Evolutionary conservation across 106 monocot species (phyloP).

Genomic region (Gastrodia elata): DNA sequence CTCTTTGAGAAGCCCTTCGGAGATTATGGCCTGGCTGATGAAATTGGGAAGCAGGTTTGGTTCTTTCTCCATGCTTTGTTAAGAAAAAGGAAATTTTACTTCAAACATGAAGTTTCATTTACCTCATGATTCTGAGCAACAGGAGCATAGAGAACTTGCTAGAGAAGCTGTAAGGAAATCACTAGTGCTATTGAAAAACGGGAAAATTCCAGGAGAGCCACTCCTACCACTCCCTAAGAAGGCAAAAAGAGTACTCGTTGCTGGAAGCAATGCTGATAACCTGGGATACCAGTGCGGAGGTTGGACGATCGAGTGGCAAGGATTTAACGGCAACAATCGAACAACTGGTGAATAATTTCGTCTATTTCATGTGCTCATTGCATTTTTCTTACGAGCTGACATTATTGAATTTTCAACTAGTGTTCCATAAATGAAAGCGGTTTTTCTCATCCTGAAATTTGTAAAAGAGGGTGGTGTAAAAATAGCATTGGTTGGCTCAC

Average conservation of each 20-base stretch:
- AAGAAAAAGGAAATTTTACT: background rate
- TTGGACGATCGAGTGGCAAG: slow-evolving; percentile 57
- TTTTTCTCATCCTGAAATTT: too few relatives aligned
- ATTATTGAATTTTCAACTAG: background rate
- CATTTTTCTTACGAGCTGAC: background rate
- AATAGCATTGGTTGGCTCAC: too few relatives aligned
- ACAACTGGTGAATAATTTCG: slow-evolving; percentile 17
- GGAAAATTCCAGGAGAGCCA: slow-evolving; percentile 18
- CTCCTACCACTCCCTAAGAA: slow-evolving; percentile 51
- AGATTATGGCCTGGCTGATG: slow-evolving; percentile 14
- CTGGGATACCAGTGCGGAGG: slow-evolving; percentile 58
- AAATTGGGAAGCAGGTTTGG: slow-evolving; percentile 24
- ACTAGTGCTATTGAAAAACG: slow-evolving; percentile 49
- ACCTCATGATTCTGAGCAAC: background rate
- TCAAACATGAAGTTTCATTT: background rate
- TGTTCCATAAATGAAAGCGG: too few relatives aligned
- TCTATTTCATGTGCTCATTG: background rate
- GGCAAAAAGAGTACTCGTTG: slow-evolving; percentile 38
- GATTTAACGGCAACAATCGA: slow-evolving; percentile 37
- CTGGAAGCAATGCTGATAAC: slow-evolving; percentile 46
- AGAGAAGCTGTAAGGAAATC: slow-evolving; percentile 62
- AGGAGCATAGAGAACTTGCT: slow-evolving; percentile 49
- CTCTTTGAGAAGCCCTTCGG: slow-evolving; percentile 27
- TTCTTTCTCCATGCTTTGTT: background rate
- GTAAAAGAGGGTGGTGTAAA: too few relatives aligned